phyloP scores from a whole-genome alignment of 2,329 filamentous ascomycete species.

The Talaromyces amestolkiae region DNA sequence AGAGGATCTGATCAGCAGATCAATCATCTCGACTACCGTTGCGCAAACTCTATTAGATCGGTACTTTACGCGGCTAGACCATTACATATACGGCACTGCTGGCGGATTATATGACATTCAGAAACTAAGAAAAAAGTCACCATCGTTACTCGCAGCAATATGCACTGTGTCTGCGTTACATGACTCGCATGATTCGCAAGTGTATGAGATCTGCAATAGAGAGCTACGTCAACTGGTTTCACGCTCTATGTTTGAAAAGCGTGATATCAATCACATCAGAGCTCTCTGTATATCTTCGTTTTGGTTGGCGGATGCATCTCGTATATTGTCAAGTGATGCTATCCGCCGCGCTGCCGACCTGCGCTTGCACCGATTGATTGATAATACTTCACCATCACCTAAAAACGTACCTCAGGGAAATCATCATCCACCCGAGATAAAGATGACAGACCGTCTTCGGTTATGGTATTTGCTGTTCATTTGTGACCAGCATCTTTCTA shows the following conservation, averaged over 20 bases:
- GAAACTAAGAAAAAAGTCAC: constrained; percentile 40
- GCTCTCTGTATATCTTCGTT: constrained; percentile 52
- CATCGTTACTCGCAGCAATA: constrained; percentile 44
- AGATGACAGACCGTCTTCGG: constrained; percentile 31
- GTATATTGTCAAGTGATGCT: constrained; percentile 35
- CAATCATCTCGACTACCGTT: constrained; percentile 41
- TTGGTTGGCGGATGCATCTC: constrained; percentile 51
- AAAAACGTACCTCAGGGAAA: background rate
- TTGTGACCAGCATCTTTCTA: constrained; percentile 37
- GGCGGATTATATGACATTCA: constrained; percentile 41
- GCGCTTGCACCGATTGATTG: constrained; percentile 41
- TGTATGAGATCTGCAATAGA: constrained; percentile 40
- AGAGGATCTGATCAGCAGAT: constrained; percentile 46
- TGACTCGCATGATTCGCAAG: constrained; percentile 30
- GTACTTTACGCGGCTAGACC: constrained; percentile 47
- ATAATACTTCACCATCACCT: constrained; percentile 23
- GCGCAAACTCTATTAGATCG: constrained; percentile 43
- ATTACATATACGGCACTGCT: constrained; percentile 49
- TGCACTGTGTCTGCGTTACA: constrained; percentile 50
- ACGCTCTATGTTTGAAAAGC: constrained; percentile 48
- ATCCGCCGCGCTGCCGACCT: constrained; percentile 31
- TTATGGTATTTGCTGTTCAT: constrained; percentile 37
- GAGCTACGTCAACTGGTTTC: constrained; percentile 48
- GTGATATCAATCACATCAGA: constrained; percentile 46
- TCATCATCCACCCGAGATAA: constrained; percentile 16